Base-by-base conservation (phyloP, 2,329 filamentous ascomycete species). In the Penicillium thymicola region DNA sequence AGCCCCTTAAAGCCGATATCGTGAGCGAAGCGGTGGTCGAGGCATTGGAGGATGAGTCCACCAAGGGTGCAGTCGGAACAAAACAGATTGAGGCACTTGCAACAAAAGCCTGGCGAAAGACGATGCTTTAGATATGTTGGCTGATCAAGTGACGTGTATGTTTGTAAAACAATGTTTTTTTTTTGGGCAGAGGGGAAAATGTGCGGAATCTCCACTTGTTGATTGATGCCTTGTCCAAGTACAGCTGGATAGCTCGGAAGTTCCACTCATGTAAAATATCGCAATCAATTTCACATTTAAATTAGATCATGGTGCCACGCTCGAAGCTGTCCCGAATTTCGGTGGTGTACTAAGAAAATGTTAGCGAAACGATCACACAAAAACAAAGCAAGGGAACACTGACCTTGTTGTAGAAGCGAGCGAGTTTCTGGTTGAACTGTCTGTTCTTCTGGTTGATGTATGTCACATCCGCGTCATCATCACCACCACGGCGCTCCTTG, bases 391-490 rank as follows among this genome's bases (percentile, higher is more conserved):
- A 9, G 6, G 13, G 18, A n/a, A 47, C 42, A 68, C 76, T 59
- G 75, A 82, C 81, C 77, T 96, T 96, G 79, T 99, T 94, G 78
- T 99, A 99, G 79, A 97, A 99, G 64, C 94, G 83, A 52, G 89
- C 82, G 75, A 99, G 80, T 79, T 99, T 97, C 79, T 96, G 87
- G 85, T 99, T 99, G 81, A 99, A 99, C 82, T 97, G 92, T 82
- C 97, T 97, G 82, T 99, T 99, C 88, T 99, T 97, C 78, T 97
- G 92, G 78, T 99, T 99, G 84, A 99, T 99, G 77, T 96, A 97
- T 8, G 93, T 97, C 67, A 97, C 89, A 75, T 99, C 94, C 28
- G 86, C 88, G 46, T 92, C 89, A 61, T 96, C 92, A 57, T 92
- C 91, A 60, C 87, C 88, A 72, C 87, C 88, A 72, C 87, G 84